phyloP scores from a whole-genome alignment of 495 filamentous ascomycete genomes.

The Annulohypoxylon stygium region DNA sequence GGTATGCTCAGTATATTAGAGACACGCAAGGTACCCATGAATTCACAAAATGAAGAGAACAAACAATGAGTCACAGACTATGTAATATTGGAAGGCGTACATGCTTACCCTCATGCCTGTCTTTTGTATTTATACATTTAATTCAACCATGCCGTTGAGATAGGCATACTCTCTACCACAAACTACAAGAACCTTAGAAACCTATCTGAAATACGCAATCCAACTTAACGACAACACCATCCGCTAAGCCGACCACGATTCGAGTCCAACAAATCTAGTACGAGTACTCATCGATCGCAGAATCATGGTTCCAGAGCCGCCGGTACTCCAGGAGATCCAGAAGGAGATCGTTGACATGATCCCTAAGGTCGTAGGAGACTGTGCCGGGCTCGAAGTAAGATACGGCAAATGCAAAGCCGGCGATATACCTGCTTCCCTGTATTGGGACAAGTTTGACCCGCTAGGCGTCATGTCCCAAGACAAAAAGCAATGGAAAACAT shows the following conservation, averaged over 20 bases:
- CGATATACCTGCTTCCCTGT: neutral
- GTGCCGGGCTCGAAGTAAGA: neutral
- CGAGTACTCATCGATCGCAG: neutral
- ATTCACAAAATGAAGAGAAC: no score
- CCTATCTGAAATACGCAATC: no score
- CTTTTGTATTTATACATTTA: no score
- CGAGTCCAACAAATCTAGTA: neutral
- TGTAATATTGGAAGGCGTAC: neutral
- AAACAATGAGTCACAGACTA: neutral
- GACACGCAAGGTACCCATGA: no score
- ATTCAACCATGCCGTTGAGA: no score
- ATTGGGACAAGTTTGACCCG: conserved; percentile 17
- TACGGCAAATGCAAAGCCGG: neutral
- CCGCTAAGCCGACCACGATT: neutral
- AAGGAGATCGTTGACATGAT: neutral
- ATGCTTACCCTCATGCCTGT: neutral
- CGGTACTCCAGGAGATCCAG: neutral
- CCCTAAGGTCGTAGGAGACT: neutral
- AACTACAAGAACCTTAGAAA: neutral
- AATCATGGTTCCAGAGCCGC: neutral
- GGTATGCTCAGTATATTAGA: no score
- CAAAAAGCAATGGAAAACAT: conserved; percentile 13
- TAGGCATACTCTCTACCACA: neutral
- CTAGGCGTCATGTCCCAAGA: conserved; percentile 9
- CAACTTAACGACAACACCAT: neutral